These are phyloP conservation scores for Leishmania guyanensis DNA, from an alignment of 208 protist species.

Conservation along the genomic window DNA sequence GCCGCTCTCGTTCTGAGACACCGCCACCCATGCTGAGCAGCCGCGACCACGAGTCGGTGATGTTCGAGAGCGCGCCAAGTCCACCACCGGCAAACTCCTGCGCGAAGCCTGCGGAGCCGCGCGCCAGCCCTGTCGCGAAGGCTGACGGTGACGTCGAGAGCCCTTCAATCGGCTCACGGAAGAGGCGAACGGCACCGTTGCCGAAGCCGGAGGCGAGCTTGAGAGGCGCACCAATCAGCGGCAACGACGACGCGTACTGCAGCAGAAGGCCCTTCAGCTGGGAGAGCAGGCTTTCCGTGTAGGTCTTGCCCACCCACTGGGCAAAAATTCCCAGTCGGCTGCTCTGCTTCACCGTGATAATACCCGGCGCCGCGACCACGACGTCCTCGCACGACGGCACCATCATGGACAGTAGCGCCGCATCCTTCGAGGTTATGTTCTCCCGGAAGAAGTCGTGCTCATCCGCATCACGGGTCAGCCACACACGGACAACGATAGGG, in stretches of 20 bases:
- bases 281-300: constrained; percentile 63
- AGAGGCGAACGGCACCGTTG: constrained; percentile 80
- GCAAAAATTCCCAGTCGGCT: constrained; percentile 63
- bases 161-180: constrained; percentile 78
- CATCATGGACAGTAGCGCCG: constrained; percentile 87
- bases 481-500: constrained; percentile 81
- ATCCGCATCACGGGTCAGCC: constrained; percentile 75
- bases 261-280: constrained; percentile 75
- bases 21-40: constrained; percentile 65
- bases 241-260: constrained; percentile 89
- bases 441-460: constrained; percentile 86
- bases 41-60: constrained; percentile 75
- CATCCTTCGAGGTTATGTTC: constrained; percentile 57
- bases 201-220: constrained; percentile 81
- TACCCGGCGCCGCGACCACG: constrained; percentile 63
- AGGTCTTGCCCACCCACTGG: constrained; percentile 76
- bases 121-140: constrained; percentile 75
- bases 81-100: constrained; percentile 72
- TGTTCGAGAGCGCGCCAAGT: constrained; percentile 81
- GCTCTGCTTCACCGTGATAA: constrained; percentile 59
- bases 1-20: constrained; percentile 53
- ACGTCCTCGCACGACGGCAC: constrained; percentile 84
- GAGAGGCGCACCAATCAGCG: constrained; percentile 81
- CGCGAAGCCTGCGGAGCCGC: constrained; percentile 68
- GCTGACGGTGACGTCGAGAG: constrained; percentile 74